Evolutionary conservation across 164 flowering plant genomes (phyloP).

Genomic region (Magnolia sinica): DNA sequence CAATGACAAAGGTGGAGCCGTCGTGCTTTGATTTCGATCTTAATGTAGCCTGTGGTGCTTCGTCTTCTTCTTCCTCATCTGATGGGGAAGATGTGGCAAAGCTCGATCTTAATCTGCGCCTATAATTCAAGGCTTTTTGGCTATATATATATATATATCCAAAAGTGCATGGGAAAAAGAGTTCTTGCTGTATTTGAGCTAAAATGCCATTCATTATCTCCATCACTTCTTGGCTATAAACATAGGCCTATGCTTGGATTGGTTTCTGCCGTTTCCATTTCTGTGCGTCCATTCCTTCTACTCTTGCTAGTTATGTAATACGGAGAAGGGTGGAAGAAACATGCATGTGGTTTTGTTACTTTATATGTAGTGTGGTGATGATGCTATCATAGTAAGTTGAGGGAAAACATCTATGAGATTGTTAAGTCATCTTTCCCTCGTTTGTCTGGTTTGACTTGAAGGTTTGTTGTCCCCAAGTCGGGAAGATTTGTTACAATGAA

Average conservation of each 20-base stretch:
- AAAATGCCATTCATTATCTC: not conserved
- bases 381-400: not conserved
- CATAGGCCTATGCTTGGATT: too few relatives aligned
- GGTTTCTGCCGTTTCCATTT: not conserved
- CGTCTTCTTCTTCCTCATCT: not conserved
- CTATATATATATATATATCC: not conserved
- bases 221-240: not conserved
- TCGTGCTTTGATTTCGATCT: not conserved
- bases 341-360: not conserved
- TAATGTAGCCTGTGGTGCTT: conserved; percentile 10
- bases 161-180: not conserved
- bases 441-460: not conserved
- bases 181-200: not conserved
- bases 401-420: not conserved
- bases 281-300: not conserved
- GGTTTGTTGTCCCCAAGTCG: not conserved
- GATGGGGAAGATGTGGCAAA: conserved; percentile 22
- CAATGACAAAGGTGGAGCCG: not conserved
- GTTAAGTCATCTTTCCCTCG: not conserved
- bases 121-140: conserved; percentile 8
- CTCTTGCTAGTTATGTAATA: too few relatives aligned
- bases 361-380: not conserved
- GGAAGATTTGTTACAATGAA: not conserved
- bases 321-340: not conserved
- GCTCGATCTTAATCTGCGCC: conserved; percentile 38